Base-by-base conservation (phyloP, 1,139 yeast genomes). In the Martiniozyma asiatica region DNA sequence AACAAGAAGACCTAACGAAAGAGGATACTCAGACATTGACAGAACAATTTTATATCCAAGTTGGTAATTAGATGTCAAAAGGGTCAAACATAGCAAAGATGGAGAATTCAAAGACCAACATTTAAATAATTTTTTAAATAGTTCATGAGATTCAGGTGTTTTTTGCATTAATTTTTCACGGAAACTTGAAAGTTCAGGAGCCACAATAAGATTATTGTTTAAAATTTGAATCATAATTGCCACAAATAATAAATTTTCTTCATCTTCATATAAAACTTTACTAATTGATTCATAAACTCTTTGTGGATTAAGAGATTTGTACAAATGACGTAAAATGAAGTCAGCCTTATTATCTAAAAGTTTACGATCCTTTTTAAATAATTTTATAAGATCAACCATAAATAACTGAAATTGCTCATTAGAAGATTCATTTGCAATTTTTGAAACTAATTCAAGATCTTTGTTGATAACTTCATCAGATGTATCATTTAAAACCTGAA, bases 71-170 rank as follows among this genome's bases (percentile, higher is more conserved):
- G 89, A 89, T 0, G 97, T 81, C 18, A 89, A 61, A 26, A 92
- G 61, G 45, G 97, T 87, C 21, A 92, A 61, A 0, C 94, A 76
- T 25, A 92, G 61, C 0, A 89, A 84, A 16, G 96, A 89, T 1
- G 94, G 85, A 0, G 94, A 75, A 50, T 85, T 87, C 41, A 80
- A 80, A 44, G 94, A 77, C 98, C 98, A 92, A 35, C 94, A 76
- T 46, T 71, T 75, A 56, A 89, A 92, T 33, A 92, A 61, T 0
- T 77, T 64, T 12, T 81, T 68, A 52, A 92, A 92, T 31, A 87
- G 61, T 19, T 85, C 94, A 28, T 75, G 80, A 6, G 56, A 37
- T 34, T 59, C 41, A 9, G 12, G 15, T 8, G 26, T 23, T 18
- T 31, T 27, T 1, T 38, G 38, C 16, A 43, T 73, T 30, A 89